Percentiles rank a stretch among this genome's conserved stretches.
Conservation (phyloP, 2,329 filamentous ascomycete species). For the Podosphaera xanthii region DNA sequence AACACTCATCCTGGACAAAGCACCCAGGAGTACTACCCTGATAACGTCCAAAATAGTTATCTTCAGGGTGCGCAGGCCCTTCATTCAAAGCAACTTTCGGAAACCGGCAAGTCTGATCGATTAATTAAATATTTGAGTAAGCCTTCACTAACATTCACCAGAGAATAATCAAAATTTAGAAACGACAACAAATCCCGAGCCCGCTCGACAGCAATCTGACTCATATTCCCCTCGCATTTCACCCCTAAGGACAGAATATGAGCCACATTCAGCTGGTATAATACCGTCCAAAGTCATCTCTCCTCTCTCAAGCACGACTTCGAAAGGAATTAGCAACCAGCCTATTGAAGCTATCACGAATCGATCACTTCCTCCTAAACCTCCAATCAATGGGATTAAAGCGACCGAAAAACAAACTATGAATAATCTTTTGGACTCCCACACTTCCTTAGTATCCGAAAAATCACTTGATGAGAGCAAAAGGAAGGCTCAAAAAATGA, state of each 20-base stretch:
- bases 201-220: slow-evolving; percentile 7
- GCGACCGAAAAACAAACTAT: neutral
- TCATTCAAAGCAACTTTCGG: neutral
- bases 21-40: neutral
- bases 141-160: neutral
- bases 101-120: neutral
- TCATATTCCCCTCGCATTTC: slow-evolving; percentile 12
- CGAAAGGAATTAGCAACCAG: neutral
- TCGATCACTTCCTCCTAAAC: neutral
- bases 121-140: neutral
- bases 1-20: slow-evolving; percentile 1
- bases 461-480: slow-evolving; percentile 11
- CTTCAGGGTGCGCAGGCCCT: neutral
- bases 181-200: neutral
- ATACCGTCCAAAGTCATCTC: neutral
- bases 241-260: neutral
- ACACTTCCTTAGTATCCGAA: neutral
- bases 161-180: slow-evolving; percentile 4
- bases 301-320: neutral
- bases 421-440: neutral
- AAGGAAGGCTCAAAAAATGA: slow-evolving; percentile 41
- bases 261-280: neutral
- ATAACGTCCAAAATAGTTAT: neutral
- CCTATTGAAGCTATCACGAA: neutral
- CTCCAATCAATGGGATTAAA: neutral